A percentile compares a stretch with the other conserved stretches of the same genome.
phyloP scores from a whole-genome alignment of 768 basidiomycete species.

The Tricholomella constricta region DNA sequence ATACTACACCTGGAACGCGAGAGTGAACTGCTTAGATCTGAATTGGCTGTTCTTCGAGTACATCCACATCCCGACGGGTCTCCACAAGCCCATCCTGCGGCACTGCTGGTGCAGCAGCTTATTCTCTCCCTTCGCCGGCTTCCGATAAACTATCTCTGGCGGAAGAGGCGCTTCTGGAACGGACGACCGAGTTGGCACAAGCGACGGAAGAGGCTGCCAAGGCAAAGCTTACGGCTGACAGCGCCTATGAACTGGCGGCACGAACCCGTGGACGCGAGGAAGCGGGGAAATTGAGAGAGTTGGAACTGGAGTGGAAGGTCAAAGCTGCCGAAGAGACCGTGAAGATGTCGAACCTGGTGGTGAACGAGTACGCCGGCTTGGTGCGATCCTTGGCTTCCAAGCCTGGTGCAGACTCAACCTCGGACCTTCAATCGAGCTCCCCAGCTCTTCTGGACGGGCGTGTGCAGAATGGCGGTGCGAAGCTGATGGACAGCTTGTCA shows the following conservation, averaged over 20 bases:
- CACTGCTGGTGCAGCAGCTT: conserved; percentile 48
- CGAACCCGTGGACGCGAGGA: conserved; percentile 58
- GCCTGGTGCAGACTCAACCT: conserved; percentile 17
- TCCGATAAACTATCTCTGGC: conserved; percentile 65
- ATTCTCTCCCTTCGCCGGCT: conserved; percentile 68
- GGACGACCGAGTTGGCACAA: conserved; percentile 48
- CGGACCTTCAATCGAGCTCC: neutral
- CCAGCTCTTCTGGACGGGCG: neutral
- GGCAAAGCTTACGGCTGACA: conserved; percentile 45
- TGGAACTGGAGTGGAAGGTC: conserved; percentile 47
- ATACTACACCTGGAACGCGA: conserved; percentile 59
- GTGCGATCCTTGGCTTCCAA: conserved; percentile 65
- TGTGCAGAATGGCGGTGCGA: neutral
- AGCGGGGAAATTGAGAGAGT: conserved; percentile 48
- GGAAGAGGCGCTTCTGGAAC: conserved; percentile 53
- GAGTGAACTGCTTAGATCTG: conserved; percentile 56
- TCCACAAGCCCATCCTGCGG: conserved; percentile 27
- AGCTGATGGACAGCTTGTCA: conserved; percentile 39
- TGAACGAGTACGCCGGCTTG: conserved; percentile 75
- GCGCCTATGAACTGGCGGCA: conserved; percentile 57
- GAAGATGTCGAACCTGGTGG: conserved; percentile 62
- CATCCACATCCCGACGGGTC: conserved; percentile 45
- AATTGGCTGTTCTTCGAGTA: conserved; percentile 54
- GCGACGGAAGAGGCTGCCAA: conserved; percentile 44
- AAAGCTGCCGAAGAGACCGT: conserved; percentile 56